Evolutionary conservation across 345 rosid genomes (phyloP).

Genomic region (Leavenworthia alabamica): DNA sequence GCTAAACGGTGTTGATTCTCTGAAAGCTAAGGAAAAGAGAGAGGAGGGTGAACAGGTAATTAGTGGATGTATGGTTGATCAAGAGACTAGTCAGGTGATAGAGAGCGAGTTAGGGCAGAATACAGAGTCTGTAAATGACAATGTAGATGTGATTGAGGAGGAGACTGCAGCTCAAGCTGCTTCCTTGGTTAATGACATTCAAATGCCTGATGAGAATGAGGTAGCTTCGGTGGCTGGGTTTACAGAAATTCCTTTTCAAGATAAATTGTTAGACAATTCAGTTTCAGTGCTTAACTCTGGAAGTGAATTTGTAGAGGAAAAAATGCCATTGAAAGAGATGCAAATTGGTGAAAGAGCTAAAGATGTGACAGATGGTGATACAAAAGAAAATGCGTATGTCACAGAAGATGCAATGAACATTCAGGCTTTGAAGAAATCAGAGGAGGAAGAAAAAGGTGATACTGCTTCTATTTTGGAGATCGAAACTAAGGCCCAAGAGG

Average conservation of each 20-base stretch:
- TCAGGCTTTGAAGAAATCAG: slow-evolving; percentile 4
- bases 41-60: neutral
- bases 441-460: slow-evolving; percentile 17
- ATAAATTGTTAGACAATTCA: slow-evolving; percentile 13
- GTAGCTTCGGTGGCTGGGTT: slow-evolving; percentile 26
- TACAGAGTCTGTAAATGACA: slow-evolving; percentile 3
- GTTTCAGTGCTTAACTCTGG: slow-evolving; percentile 3
- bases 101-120: slow-evolving; percentile 4
- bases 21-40: neutral
- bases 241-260: slow-evolving; percentile 16
- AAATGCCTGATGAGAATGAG: slow-evolving; percentile 19
- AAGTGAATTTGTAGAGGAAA: slow-evolving; percentile 7
- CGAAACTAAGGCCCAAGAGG: slow-evolving; percentile 9
- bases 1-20: slow-evolving; percentile 5
- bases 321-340: slow-evolving; percentile 4
- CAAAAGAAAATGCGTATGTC: slow-evolving; percentile 8
- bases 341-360: slow-evolving; percentile 14
- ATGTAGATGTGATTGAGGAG: slow-evolving; percentile 18
- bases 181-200: slow-evolving; percentile 25
- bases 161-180: slow-evolving; percentile 11
- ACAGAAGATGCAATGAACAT: slow-evolving; percentile 7
- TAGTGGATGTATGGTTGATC: slow-evolving; percentile 4
- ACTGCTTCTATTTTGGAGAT: slow-evolving; percentile 3
- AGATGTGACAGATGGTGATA: slow-evolving; percentile 9
- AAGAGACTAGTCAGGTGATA: slow-evolving; percentile 8